phyloP scores from a whole-genome alignment of 1,284 basidiomycete genomes.

The Thecaphora thlaspeos region DNA sequence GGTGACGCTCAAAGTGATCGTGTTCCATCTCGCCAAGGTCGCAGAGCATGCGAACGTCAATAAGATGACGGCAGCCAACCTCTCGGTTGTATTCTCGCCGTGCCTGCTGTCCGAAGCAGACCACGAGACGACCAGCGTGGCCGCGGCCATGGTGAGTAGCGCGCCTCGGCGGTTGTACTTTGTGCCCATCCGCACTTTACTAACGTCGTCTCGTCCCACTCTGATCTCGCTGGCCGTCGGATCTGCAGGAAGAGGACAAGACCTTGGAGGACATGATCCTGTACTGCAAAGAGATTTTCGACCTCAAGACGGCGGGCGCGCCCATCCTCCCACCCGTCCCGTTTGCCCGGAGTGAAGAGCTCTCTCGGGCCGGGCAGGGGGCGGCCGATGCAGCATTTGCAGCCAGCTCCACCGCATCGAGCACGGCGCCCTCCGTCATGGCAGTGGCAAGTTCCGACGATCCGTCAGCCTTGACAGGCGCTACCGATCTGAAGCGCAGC shows the following conservation, averaged over 20 bases:
- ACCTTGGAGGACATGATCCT: slow-evolving; percentile 52
- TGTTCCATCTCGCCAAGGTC: slow-evolving; percentile 83
- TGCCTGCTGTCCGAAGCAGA: slow-evolving; percentile 50
- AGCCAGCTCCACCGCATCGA: slow-evolving; percentile 9
- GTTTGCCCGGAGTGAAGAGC: slow-evolving; percentile 10
- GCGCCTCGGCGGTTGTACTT: no score
- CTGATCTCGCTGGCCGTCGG: no score
- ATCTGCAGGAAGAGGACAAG: slow-evolving; percentile 52
- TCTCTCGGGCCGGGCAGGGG: slow-evolving; percentile 14
- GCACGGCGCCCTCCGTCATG: background rate
- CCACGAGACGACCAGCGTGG: slow-evolving; percentile 45
- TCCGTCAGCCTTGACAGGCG: slow-evolving; percentile 19
- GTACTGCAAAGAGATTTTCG: slow-evolving; percentile 46
- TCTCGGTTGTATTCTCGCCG: slow-evolving; percentile 55
- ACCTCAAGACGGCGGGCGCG: slow-evolving; percentile 37
- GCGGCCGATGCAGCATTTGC: slow-evolving; percentile 27
- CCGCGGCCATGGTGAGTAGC: slow-evolving; percentile 31
- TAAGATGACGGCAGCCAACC: slow-evolving; percentile 83
- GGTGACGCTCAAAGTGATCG: slow-evolving; percentile 78
- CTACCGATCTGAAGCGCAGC: slow-evolving; percentile 24
- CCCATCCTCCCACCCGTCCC: slow-evolving; percentile 31
- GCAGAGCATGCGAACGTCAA: slow-evolving; percentile 71
- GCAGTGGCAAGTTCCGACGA: slow-evolving; percentile 19
- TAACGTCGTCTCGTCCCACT: no score
- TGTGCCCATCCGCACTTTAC: no score